Percentiles rank a stretch among this genome's conserved stretches.
Evolutionary conservation across 176 grass and related monocot genomes (phyloP).

Genomic region (Oryza officinalis): DNA sequence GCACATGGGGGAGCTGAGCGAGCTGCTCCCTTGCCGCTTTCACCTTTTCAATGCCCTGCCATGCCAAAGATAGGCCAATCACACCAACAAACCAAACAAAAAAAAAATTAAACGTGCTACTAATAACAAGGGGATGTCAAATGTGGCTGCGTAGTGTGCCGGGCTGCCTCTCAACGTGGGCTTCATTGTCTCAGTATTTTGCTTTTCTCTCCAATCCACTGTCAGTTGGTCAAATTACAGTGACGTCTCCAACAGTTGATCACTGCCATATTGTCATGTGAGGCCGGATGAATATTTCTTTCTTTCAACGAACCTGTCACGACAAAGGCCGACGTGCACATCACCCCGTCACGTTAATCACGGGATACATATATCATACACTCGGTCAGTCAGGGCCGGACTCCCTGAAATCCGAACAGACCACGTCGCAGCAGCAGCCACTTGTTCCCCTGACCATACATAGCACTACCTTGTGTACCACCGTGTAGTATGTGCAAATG

Average conservation of each 20-base stretch:
- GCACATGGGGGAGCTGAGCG: constrained; percentile 29
- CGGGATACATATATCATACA: not conserved
- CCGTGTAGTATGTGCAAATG: not conserved
- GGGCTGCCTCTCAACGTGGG: not conserved
- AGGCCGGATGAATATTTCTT: not conserved
- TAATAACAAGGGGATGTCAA: not conserved
- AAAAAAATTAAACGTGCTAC: too few species aligned
- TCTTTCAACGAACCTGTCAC: not conserved
- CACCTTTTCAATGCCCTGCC: not conserved
- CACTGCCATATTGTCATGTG: not conserved
- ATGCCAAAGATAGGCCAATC: not conserved
- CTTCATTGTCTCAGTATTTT: not conserved
- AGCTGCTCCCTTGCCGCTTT: constrained; percentile 27
- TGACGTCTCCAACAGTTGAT: not conserved
- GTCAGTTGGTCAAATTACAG: not conserved
- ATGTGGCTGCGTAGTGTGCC: not conserved
- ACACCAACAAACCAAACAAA: not conserved
- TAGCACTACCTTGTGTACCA: not conserved
- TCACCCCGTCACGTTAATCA: not conserved
- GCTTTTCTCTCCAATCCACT: not conserved
- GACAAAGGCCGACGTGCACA: not conserved
- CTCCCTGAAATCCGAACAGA: not conserved
- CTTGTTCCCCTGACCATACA: not conserved
- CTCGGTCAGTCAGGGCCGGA: not conserved
- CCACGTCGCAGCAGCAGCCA: not conserved